Conservation (phyloP, 2,329 filamentous ascomycete genomes). For the Sporothrix protearum region DNA sequence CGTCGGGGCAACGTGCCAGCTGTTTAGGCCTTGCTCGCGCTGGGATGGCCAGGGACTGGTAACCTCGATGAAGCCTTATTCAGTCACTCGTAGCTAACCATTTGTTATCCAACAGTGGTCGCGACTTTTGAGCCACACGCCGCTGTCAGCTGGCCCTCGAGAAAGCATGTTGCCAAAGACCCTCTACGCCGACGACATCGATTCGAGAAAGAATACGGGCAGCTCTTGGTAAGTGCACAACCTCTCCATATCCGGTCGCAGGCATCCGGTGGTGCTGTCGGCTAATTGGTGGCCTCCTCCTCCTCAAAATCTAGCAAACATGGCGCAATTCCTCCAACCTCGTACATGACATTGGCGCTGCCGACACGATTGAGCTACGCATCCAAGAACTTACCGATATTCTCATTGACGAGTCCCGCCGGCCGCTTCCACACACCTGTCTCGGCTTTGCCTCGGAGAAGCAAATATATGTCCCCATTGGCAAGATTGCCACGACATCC, state of each 20-base stretch:
- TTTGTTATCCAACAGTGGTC: conserved; percentile 52
- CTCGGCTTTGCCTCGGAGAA: conserved; percentile 80
- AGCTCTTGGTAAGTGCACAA: conserved; percentile 54
- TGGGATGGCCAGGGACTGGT: neutral
- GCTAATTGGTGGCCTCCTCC: neutral
- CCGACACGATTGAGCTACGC: conserved; percentile 59
- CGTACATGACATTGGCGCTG: conserved; percentile 56
- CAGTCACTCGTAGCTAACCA: neutral
- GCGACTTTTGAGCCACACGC: conserved; percentile 61
- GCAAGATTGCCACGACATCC: conserved; percentile 80
- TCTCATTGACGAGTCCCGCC: conserved; percentile 82
- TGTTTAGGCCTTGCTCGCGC: neutral
- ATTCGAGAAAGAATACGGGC: conserved; percentile 64
- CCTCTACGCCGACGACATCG: conserved; percentile 61
- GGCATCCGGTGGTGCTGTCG: neutral
- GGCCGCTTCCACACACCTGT: conserved; percentile 86
- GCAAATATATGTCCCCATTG: conserved; percentile 84
- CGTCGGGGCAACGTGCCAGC: neutral
- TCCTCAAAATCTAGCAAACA: conserved; percentile 44
- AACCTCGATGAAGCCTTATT: neutral
- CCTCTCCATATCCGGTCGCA: neutral
- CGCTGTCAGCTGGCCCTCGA: conserved; percentile 54
- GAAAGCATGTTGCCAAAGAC: conserved; percentile 59
- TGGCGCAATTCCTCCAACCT: conserved; percentile 62
- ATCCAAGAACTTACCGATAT: conserved; percentile 65